Base-by-base conservation (phyloP, 768 basidiomycete species). In the Pleurotus cornucopiae region DNA sequence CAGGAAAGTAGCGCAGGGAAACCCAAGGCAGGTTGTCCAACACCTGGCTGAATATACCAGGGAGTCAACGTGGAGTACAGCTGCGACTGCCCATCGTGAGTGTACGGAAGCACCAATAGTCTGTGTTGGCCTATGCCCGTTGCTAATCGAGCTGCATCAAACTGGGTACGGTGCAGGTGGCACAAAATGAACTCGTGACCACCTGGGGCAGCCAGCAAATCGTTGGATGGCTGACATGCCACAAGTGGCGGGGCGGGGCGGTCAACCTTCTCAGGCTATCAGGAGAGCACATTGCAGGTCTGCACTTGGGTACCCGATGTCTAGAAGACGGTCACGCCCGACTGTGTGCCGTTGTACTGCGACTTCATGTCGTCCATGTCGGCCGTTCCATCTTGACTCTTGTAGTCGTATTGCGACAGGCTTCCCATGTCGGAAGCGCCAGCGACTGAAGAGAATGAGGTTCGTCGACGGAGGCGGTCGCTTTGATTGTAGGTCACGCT, bases 401-500 rank as follows among this genome's bases (percentile, higher is more conserved):
- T 94, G 73, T 94, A 94, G 61, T 83, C 81, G 65, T 92, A 82
- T 64, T 82, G 83, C 40, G 88, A 88, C 59, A 91, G 66, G 67
- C 89, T 90, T 44, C 89, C 91, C 65, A 89, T 71, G 63, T 93
- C 91, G 55, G 86, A 88, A 30, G 82, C 76, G 9, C 89, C 90
- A 6, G 89, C 76, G 34, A 88, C 83, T 85, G 73, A 74, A 1
- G 79, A 79, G 66, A 91, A 89, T 45, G 91, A 92, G 16, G 85
- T 73, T 21, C 91, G 82, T 51, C 90, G 80, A 26, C 86, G 79
- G 55, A 97, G 76, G 39, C 96, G 80, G 66, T 98, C 95, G 52
- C 90, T 94, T 69, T 99, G 96, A 14, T 91, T 89, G 73, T 84
- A 97, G 2, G 88, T 86, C 68, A 97, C 82, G 62, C 76, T 84